phyloP scores from a whole-genome alignment of 805 yeast species.

The Candida vartiovaarae region DNA sequence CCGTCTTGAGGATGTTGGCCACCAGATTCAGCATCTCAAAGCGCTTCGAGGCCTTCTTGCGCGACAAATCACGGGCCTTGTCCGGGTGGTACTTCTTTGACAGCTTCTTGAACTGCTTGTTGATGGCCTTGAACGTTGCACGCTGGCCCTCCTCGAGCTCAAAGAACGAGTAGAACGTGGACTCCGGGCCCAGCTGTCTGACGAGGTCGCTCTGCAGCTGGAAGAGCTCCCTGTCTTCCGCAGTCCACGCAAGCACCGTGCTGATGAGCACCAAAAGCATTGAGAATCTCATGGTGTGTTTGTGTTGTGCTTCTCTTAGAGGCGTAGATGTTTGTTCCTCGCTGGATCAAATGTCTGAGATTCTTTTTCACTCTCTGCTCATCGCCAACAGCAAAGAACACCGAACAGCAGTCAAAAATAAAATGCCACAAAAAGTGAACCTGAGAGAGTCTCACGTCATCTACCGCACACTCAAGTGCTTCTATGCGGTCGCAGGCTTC shows the following conservation, averaged over 20 bases:
- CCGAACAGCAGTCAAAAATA: slow-evolving; percentile 17
- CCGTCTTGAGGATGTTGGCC: slow-evolving; percentile 60
- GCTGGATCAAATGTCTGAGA: not conserved
- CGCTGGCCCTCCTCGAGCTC: slow-evolving; percentile 7
- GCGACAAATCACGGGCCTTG: slow-evolving; percentile 35
- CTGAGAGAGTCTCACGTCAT: slow-evolving; percentile 10
- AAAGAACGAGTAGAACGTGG: slow-evolving; percentile 28
- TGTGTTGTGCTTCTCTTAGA: not conserved
- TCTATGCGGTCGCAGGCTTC: slow-evolving; percentile 9
- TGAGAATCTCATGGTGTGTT: slow-evolving; percentile 9
- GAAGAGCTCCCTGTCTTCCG: slow-evolving; percentile 78
- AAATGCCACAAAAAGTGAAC: slow-evolving; percentile 15
- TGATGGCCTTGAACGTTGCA: slow-evolving; percentile 42
- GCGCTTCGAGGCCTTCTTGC: slow-evolving; percentile 40
- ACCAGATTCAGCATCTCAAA: slow-evolving; percentile 75
- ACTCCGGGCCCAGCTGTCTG: slow-evolving; percentile 11
- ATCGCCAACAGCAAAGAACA: not conserved
- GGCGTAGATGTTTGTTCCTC: not conserved
- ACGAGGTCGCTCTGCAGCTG: slow-evolving; percentile 56
- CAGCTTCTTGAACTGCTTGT: slow-evolving; percentile 60
- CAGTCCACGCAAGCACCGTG: slow-evolving; percentile 41
- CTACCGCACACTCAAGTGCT: slow-evolving; percentile 6
- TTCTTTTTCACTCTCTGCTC: not conserved
- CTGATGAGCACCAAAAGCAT: slow-evolving; percentile 12
- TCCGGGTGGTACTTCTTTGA: slow-evolving; percentile 84